Base-by-base conservation (phyloP, 2,329 filamentous ascomycete species). In the Botrytis tulipae region DNA sequence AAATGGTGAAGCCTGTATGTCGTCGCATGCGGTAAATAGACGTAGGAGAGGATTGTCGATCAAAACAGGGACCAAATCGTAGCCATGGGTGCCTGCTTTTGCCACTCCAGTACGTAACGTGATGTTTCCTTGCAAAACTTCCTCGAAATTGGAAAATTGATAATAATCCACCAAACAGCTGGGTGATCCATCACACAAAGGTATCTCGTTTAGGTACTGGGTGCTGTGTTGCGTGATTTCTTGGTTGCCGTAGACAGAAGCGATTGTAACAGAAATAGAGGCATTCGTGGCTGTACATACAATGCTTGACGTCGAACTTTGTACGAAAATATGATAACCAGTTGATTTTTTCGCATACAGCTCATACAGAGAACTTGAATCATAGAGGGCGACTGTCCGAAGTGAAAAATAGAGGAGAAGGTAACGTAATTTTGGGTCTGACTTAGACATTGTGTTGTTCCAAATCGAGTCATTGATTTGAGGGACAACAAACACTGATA, bases 41-140 rank as follows among this genome's bases (percentile, higher is more conserved):
- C n/a, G 18, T n/a, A 65, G 14, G 18, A 22, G 22, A 44, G 37
- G 35, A 40, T 65, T 65, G 65, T n/a, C 5, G 20, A 20, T 32
- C 20, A 10, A 48, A 48, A 4, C 9, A 48, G 46, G 20, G 44
- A 48, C 44, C 18, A 46, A 22, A 48, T 1, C 44, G 7, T 22
- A 12, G 44, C 44, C 8, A 9, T 10, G 0, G 20, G 20, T 48
- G 44, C 8, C 48, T 40, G 10, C 37, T 37, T 37, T 37, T 14
- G 1, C 5, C 10, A 18, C 12, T 68, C 20, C 12, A 0, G 1
- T 5, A 25, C 14, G 7, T 46, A n/a, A 2, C 16, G 18, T n/a
- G 32, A 20, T 67, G 22, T 46, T 42, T 5, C 25, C 25, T 16
- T n/a, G 25, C 25, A 51, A 51, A 12, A 51, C 25, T 51, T 2